These are phyloP conservation scores for Beauveria pseudobassiana DNA, from an alignment of 2,329 filamentous ascomycete species.

Conservation along the genomic window DNA sequence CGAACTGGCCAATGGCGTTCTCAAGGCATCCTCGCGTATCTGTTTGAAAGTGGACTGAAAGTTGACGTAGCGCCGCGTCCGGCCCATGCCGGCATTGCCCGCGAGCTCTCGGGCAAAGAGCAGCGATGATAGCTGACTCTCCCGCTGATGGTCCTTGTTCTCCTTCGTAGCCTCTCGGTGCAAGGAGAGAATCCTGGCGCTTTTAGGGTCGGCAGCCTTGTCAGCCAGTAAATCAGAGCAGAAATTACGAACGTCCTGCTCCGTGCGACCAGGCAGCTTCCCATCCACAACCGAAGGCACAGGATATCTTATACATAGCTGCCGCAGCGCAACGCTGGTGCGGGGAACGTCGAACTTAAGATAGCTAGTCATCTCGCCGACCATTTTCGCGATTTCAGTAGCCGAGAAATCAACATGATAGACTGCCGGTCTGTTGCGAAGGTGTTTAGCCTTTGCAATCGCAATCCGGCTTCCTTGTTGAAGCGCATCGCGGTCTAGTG, in stretches of 20 bases:
- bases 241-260: constrained; percentile 24
- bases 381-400: constrained; percentile 28
- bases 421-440: constrained; percentile 9
- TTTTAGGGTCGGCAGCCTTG: constrained; percentile 8
- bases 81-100: constrained; percentile 36
- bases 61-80: constrained; percentile 33
- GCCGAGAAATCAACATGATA: constrained; percentile 41
- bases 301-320: constrained; percentile 16
- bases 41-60: constrained; percentile 38
- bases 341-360: constrained; percentile 9
- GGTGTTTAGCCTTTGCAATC: not conserved
- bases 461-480: not conserved
- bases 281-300: constrained; percentile 19
- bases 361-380: constrained; percentile 15
- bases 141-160: not conserved
- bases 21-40: constrained; percentile 46
- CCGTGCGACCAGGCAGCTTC: constrained; percentile 18
- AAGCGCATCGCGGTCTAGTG: not conserved
- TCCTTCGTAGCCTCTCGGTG: constrained; percentile 9
- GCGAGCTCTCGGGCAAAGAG: constrained; percentile 42
- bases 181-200: constrained; percentile 21
- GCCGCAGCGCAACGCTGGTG: constrained; percentile 15
- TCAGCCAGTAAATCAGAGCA: constrained; percentile 24
- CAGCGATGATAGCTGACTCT: constrained; percentile 29
- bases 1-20: constrained; percentile 41